These are phyloP conservation scores for Hibiscus tridactylites DNA, from an alignment of 345 rosid species.

Conservation along the genomic window DNA sequence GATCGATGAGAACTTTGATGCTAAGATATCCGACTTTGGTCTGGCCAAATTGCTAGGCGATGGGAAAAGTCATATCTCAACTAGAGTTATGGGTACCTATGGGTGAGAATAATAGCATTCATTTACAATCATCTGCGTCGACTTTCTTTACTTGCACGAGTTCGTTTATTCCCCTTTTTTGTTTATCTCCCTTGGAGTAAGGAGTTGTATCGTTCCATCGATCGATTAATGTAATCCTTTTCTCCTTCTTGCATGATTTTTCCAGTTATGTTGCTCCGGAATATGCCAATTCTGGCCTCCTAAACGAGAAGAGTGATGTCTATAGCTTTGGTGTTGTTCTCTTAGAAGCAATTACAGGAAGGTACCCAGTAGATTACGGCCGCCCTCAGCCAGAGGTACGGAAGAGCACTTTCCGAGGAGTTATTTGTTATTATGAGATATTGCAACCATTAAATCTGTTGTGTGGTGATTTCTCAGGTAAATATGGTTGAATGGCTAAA, in stretches of 20 bases:
- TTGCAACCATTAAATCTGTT: neutral
- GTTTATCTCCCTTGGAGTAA: neutral
- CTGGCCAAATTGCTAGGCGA: constrained; percentile 91
- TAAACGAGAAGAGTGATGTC: constrained; percentile 94
- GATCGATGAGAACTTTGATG: constrained; percentile 72
- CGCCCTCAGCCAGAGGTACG: constrained; percentile 84
- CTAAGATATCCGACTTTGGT: constrained; percentile 90
- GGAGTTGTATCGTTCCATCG: neutral
- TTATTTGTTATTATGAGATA: neutral
- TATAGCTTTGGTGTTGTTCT: constrained; percentile 93
- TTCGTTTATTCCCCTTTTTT: neutral
- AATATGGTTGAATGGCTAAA: constrained; percentile 95
- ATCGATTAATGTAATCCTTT: neutral
- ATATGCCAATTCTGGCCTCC: constrained; percentile 85
- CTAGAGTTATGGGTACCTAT: constrained; percentile 96
- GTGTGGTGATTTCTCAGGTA: constrained; percentile 37
- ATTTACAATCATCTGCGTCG: constrained; percentile 1
- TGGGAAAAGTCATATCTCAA: constrained; percentile 76
- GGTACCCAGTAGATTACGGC: constrained; percentile 87
- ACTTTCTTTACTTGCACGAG: neutral
- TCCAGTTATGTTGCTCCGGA: constrained; percentile 92
- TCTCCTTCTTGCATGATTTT: constrained; percentile 10
- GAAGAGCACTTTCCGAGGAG: constrained; percentile 5
- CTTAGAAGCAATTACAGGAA: constrained; percentile 90
- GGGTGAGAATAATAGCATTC: constrained; percentile 51